Evolutionary conservation across 2,329 filamentous ascomycete genomes (phyloP), one percentile per base, ranked within the genome.

Genomic region (Hypoxylon sp.): DNA sequence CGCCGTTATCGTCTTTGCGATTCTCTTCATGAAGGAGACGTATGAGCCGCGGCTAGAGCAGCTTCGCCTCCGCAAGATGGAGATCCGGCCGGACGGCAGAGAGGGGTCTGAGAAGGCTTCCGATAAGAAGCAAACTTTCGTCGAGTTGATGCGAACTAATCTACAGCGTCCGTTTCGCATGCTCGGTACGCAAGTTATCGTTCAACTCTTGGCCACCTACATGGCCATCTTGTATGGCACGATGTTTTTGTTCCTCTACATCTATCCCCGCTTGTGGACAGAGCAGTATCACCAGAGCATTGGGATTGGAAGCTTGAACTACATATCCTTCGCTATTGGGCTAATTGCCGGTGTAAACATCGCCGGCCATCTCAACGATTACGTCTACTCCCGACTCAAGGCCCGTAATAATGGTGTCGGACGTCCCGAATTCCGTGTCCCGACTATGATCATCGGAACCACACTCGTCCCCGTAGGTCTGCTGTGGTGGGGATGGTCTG

Each of bases 11-110:
- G 58, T 85, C 2, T 76, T 84, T 24, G 88, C 72, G 11, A 68
- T 87, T n/a, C 73, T 91, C 48, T 85, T 89, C 74, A 83, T 89
- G 0, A 82, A 83, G 52, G 89, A 91, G 71, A 89, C 87, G 1
- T 89, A 90, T 0, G 86, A 87, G 0, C 84, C 82, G 16, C 80
- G 90, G 11, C 80, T 91, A 2, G 5, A 62, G 11, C 30, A n/a
- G 12, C 38, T 22, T 6, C 26, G 46, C 6, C 8, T 50, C 9
- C 12, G 61, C 14, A 46, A 46, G 44, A 40, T 40, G 8, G 4
- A 18, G 20, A 14, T 14, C 36, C 36, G n/a, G 16, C 8, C 36
- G 20, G 20, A 11, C 36, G 36, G 16, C 7, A 9, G 7, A 9
- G 16, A 40, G 36, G 36, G 11, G 36, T 18, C 36, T 8, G 16